Evolutionary conservation across 768 basidiomycete genomes (phyloP).

Genomic region (Phaffia australis): DNA sequence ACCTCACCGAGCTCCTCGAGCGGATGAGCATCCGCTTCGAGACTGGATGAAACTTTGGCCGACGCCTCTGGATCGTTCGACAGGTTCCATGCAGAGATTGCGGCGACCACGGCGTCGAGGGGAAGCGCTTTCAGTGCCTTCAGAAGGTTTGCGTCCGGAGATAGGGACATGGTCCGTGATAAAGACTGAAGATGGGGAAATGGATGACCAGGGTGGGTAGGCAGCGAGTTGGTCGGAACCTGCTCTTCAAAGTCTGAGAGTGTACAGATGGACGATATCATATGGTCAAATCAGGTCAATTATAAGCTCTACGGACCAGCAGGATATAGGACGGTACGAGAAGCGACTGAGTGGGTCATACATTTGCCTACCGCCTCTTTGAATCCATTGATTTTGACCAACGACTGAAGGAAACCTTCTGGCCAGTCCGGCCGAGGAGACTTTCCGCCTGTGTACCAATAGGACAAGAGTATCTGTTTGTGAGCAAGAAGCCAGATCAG

Average conservation of each 20-base stretch:
- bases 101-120: slow-evolving; percentile 30
- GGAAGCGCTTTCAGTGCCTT: slow-evolving; percentile 28
- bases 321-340: neutral
- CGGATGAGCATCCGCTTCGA: slow-evolving; percentile 18
- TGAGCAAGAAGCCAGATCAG: neutral
- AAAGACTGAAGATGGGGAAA: slow-evolving; percentile 36
- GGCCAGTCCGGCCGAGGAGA: slow-evolving; percentile 29
- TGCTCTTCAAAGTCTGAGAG: slow-evolving; percentile 30
- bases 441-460: slow-evolving; percentile 11
- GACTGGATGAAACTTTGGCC: neutral
- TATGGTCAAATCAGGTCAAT: neutral
- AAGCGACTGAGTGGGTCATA: slow-evolving; percentile 26
- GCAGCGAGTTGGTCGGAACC: slow-evolving; percentile 33
- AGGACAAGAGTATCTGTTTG: neutral
- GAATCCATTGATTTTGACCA: slow-evolving; percentile 35
- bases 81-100: slow-evolving; percentile 28
- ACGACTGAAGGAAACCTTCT: slow-evolving; percentile 32
- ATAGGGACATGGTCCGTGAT: slow-evolving; percentile 9
- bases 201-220: slow-evolving; percentile 36
- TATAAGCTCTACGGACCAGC: neutral
- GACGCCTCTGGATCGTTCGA: neutral
- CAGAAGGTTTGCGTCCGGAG: slow-evolving; percentile 9
- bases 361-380: slow-evolving; percentile 32
- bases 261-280: neutral
- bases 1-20: neutral